These are phyloP conservation scores for Cerrena zonata DNA, from an alignment of 1,284 basidiomycete species.

Conservation along the genomic window DNA sequence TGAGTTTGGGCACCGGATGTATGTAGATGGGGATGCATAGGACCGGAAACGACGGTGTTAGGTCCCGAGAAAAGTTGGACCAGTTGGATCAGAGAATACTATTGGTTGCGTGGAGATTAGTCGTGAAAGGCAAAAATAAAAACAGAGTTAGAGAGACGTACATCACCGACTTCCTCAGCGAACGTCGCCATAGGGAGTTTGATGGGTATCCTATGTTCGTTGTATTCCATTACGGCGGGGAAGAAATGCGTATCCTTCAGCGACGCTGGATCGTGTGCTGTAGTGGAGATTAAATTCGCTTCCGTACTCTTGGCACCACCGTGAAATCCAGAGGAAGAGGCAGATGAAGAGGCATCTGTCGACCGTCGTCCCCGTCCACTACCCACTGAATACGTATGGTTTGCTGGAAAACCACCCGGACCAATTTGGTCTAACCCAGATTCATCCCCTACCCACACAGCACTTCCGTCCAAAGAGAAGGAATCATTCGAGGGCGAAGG, in stretches of 20 bases:
- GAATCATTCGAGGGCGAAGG: conserved; percentile 63
- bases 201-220: conserved; percentile 75
- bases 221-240: conserved; percentile 79
- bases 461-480: conserved; percentile 68
- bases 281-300: conserved; percentile 14
- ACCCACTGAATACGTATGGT: conserved; percentile 15
- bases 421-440: conserved; percentile 36
- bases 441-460: conserved; percentile 75
- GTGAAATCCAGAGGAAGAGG: conserved; percentile 39
- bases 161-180: conserved; percentile 92
- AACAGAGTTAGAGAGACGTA: conserved; percentile 44
- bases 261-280: conserved; percentile 16
- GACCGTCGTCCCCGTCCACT: conserved; percentile 50
- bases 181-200: conserved; percentile 82
- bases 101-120: conserved; percentile 3
- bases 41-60: conserved; percentile 60
- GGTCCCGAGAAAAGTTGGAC: conserved; percentile 82
- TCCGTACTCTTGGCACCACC: conserved; percentile 27
- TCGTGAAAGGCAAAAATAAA: neutral
- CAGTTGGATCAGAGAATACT: conserved; percentile 91
- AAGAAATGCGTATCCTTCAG: conserved; percentile 90
- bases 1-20: conserved; percentile 87
- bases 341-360: conserved; percentile 67
- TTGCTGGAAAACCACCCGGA: conserved; percentile 14
- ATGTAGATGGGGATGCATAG: conserved; percentile 86